These are phyloP conservation scores for Cadophora sp. DNA, from an alignment of 2,329 filamentous ascomycete genomes.

Conservation along the genomic window DNA sequence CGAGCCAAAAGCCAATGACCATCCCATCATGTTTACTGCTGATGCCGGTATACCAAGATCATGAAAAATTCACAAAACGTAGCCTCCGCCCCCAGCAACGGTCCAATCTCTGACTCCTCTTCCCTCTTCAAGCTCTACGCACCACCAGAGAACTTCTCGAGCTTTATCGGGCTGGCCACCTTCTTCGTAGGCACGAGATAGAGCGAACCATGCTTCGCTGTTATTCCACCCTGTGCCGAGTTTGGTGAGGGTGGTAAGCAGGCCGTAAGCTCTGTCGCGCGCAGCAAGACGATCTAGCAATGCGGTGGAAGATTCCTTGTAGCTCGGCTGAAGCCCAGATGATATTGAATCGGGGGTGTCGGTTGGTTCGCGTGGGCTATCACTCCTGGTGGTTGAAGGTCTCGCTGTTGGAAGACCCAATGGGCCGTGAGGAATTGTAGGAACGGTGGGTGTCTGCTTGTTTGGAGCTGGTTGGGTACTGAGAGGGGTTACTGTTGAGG, in stretches of 20 bases:
- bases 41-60: slow-evolving; percentile 5
- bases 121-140: slow-evolving; percentile 90
- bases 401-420: slow-evolving; percentile 39
- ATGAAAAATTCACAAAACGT: slow-evolving; percentile 38
- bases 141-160: slow-evolving; percentile 96
- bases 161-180: slow-evolving; percentile 86
- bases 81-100: slow-evolving; percentile 65
- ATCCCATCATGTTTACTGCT: slow-evolving; percentile 2
- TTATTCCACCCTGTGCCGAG: slow-evolving; percentile 88
- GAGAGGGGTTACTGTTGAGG: slow-evolving; percentile 30
- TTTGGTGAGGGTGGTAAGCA: slow-evolving; percentile 84
- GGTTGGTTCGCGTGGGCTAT: slow-evolving; percentile 39
- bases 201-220: slow-evolving; percentile 89
- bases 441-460: slow-evolving; percentile 23
- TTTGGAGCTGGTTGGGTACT: slow-evolving; percentile 28
- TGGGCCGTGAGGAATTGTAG: slow-evolving; percentile 40
- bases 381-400: slow-evolving; percentile 41
- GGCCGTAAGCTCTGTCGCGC: slow-evolving; percentile 84
- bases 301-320: slow-evolving; percentile 38
- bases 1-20: neutral
- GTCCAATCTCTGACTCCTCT: slow-evolving; percentile 83
- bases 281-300: slow-evolving; percentile 78
- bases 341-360: slow-evolving; percentile 23
- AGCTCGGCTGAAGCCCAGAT: slow-evolving; percentile 25
- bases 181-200: slow-evolving; percentile 87